Percentiles rank a stretch among this genome's conserved stretches.
These are phyloP conservation scores for Volvox carteri DNA, from an alignment of 163 green algal genomes.

Conservation along the genomic window DNA sequence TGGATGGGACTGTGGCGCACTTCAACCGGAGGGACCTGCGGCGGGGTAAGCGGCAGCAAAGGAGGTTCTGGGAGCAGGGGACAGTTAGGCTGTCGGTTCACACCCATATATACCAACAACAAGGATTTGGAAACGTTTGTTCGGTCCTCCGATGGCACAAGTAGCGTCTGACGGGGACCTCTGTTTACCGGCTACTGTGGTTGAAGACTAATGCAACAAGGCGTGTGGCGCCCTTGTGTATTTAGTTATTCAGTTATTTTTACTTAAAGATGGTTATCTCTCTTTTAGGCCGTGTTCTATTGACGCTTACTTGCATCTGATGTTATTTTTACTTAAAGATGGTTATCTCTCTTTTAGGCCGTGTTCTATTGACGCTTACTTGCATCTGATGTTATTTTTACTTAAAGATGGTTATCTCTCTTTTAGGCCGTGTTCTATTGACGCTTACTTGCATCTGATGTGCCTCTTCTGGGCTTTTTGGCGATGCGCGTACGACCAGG, in stretches of 20 bases:
- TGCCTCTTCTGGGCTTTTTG: not conserved
- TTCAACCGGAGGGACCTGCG: conserved; percentile 56
- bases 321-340: not conserved
- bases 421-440: not conserved
- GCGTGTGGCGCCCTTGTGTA: no score
- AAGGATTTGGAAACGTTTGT: not conserved
- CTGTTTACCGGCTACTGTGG: no score
- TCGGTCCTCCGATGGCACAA: not conserved
- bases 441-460: not conserved
- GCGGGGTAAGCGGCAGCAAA: conserved; percentile 23
- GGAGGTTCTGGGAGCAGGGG: not conserved
- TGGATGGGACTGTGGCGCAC: conserved; percentile 20
- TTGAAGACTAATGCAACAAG: no score
- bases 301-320: not conserved
- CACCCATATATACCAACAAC: not conserved
- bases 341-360: not conserved
- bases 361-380: not conserved
- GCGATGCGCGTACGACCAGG: not conserved
- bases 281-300: not conserved
- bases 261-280: not conserved
- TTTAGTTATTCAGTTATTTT: no score
- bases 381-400: not conserved
- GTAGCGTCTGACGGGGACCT: no score
- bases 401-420: not conserved
- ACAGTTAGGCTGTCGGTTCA: not conserved